phyloP scores from a whole-genome alignment of 1,139 yeast species.

The Yamadazyma buinensis region DNA sequence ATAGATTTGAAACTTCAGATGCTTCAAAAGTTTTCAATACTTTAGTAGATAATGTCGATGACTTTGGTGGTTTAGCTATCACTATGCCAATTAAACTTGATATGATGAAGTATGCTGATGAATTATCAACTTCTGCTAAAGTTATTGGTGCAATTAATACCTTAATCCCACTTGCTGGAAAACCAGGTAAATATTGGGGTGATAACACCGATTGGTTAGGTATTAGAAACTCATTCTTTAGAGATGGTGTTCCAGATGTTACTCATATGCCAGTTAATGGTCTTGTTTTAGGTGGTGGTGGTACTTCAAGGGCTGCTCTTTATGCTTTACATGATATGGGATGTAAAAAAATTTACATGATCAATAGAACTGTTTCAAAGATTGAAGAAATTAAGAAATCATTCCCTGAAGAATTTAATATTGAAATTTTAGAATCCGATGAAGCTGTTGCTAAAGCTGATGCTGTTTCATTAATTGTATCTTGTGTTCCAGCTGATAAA shows the following conservation, averaged over 20 bases:
- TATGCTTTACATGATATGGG: conserved; percentile 82
- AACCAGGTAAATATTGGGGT: conserved; percentile 58
- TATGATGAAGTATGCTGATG: conserved; percentile 62
- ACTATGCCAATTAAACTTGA: conserved; percentile 88
- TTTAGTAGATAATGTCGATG: conserved; percentile 41
- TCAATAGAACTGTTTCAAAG: conserved; percentile 76
- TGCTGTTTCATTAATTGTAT: conserved; percentile 61
- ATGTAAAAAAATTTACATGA: conserved; percentile 68
- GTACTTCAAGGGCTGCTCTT: conserved; percentile 93
- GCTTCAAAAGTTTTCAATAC: conserved; percentile 49
- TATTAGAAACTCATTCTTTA: conserved; percentile 61
- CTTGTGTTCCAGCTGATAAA: conserved; percentile 86
- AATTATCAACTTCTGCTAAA: conserved; percentile 68
- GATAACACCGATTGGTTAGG: conserved; percentile 98
- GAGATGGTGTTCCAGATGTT: conserved; percentile 55
- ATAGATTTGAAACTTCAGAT: conserved; percentile 61
- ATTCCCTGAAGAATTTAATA: conserved; percentile 60
- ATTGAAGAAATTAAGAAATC: conserved; percentile 53
- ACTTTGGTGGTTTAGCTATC: conserved; percentile 86
- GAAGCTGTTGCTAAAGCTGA: conserved; percentile 41
- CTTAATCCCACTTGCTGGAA: conserved; percentile 49
- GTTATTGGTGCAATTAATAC: conserved; percentile 93
- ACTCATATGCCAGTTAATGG: conserved; percentile 42
- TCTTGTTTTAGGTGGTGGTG: conserved; percentile 92
- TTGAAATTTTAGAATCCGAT: conserved; percentile 52